These are phyloP conservation scores for Cercis canadensis DNA, from an alignment of 306 rosid genomes.

Conservation along the genomic window DNA sequence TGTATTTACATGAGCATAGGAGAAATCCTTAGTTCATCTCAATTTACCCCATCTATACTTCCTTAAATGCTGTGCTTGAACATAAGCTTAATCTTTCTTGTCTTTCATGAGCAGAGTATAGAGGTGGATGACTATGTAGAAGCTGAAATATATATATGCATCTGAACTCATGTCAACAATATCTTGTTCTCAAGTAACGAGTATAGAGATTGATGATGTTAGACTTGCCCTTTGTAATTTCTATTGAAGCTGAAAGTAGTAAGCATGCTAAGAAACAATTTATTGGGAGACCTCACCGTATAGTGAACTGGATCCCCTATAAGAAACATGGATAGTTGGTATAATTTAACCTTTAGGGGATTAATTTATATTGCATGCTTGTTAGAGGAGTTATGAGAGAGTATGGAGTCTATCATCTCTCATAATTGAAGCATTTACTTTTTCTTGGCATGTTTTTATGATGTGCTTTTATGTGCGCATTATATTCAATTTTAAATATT, in stretches of 20 bases:
- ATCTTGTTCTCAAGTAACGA: neutral
- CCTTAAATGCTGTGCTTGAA: constrained; percentile 4
- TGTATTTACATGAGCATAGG: neutral
- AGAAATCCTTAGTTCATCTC: constrained; percentile 1
- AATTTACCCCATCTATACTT: neutral
- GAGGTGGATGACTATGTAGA: constrained; percentile 17
- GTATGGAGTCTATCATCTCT: constrained; percentile 1
- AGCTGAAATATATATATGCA: constrained; percentile 3
- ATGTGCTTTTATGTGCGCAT: neutral
- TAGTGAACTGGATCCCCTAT: too few species aligned
- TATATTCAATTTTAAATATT: neutral
- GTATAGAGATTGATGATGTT: constrained; percentile 20
- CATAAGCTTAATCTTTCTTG: neutral
- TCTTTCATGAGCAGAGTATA: neutral
- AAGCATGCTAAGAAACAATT: constrained; percentile 4
- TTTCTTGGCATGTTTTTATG: neutral
- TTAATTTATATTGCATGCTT: constrained; percentile 7
- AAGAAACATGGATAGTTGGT: neutral
- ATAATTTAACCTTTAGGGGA: neutral
- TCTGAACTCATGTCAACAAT: neutral
- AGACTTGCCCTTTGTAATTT: neutral
- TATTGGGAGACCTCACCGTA: neutral
- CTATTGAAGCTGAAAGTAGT: constrained; percentile 3
- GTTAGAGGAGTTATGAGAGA: neutral
- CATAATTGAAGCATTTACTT: neutral